These are phyloP conservation scores for Hypomyces perniciosus DNA, from an alignment of 2,329 filamentous ascomycete species.

Conservation along the genomic window DNA sequence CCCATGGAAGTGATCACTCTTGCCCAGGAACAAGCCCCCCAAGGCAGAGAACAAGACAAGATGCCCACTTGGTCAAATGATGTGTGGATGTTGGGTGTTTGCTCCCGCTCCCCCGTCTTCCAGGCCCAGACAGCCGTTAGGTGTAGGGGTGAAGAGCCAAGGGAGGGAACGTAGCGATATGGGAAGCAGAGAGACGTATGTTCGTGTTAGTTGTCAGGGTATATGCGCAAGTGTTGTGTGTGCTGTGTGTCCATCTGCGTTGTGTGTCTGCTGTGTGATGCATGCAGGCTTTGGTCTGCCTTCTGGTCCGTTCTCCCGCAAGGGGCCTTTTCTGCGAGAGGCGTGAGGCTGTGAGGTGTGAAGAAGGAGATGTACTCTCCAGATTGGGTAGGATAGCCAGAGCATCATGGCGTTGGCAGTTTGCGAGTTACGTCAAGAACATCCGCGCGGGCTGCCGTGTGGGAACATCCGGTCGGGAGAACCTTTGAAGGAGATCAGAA, in stretches of 20 bases:
- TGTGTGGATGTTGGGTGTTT: conserved; percentile 15
- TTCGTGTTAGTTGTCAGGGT: conserved; percentile 9
- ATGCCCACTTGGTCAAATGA: conserved; percentile 13
- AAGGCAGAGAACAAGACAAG: conserved; percentile 10
- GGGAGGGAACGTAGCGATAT: conserved; percentile 2
- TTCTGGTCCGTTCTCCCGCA: conserved; percentile 13
- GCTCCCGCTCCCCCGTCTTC: conserved; percentile 11
- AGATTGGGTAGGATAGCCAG: conserved; percentile 19
- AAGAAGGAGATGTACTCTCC: conserved; percentile 23
- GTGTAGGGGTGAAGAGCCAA: conserved; percentile 4
- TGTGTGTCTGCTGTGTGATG: conserved; percentile 9
- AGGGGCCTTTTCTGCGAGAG: conserved; percentile 9
- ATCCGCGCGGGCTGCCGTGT: conserved; percentile 15
- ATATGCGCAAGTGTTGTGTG: conserved; percentile 9
- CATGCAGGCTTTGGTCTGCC: conserved; percentile 12
- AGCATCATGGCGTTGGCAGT: conserved; percentile 14
- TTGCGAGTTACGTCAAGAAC: conserved; percentile 24
- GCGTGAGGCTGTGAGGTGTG: conserved; percentile 13
- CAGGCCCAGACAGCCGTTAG: conserved; percentile 7
- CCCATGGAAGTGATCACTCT: conserved; percentile 9
- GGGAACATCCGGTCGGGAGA: conserved; percentile 11
- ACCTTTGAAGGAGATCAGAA: conserved; percentile 4
- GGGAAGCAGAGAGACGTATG: conserved; percentile 1
- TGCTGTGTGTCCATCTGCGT: conserved; percentile 4
- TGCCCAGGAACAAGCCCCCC: conserved; percentile 9